These are phyloP conservation scores for Apiospora phragmitis DNA, from an alignment of 2,329 filamentous ascomycete genomes.

Conservation along the genomic window DNA sequence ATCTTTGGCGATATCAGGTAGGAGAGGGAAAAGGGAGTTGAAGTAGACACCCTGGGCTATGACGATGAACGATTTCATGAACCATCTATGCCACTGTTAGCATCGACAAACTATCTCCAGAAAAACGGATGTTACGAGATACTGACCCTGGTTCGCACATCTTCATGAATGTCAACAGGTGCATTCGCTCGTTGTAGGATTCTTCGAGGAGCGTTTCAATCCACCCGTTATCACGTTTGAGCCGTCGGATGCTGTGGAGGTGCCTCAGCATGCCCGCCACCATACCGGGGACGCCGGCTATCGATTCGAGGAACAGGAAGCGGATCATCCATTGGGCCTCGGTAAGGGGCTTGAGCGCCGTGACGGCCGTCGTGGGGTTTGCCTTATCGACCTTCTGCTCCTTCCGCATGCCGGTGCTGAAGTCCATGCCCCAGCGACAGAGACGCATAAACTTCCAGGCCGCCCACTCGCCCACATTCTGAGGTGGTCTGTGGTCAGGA, in stretches of 20 bases:
- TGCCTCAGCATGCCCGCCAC: constrained; percentile 94
- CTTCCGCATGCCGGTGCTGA: constrained; percentile 72
- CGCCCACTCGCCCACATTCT: constrained; percentile 72
- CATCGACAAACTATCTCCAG: background rate
- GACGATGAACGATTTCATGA: constrained; percentile 91
- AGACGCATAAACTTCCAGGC: constrained; percentile 77
- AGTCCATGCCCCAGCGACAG: constrained; percentile 78
- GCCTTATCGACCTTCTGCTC: constrained; percentile 67
- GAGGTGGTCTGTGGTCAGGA: constrained; percentile 74
- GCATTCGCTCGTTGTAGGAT: constrained; percentile 92
- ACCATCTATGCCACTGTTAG: constrained; percentile 57
- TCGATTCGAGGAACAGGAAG: constrained; percentile 91
- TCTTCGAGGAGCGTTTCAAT: constrained; percentile 91
- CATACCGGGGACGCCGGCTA: constrained; percentile 96
- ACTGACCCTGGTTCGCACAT: constrained; percentile 72
- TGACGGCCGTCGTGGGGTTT: constrained; percentile 55
- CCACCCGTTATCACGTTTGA: constrained; percentile 95
- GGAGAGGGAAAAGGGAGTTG: constrained; percentile 83
- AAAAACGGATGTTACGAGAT: background rate
- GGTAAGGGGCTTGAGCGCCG: constrained; percentile 63
- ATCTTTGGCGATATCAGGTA: constrained; percentile 86
- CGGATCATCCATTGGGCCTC: constrained; percentile 88
- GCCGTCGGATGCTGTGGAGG: constrained; percentile 76
- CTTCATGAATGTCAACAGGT: constrained; percentile 89
- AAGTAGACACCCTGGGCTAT: constrained; percentile 95